A percentile compares a stretch with the other conserved stretches of the same genome.
These are phyloP conservation scores for Scleroderma bovista DNA, from an alignment of 768 basidiomycete genomes.

Conservation along the genomic window DNA sequence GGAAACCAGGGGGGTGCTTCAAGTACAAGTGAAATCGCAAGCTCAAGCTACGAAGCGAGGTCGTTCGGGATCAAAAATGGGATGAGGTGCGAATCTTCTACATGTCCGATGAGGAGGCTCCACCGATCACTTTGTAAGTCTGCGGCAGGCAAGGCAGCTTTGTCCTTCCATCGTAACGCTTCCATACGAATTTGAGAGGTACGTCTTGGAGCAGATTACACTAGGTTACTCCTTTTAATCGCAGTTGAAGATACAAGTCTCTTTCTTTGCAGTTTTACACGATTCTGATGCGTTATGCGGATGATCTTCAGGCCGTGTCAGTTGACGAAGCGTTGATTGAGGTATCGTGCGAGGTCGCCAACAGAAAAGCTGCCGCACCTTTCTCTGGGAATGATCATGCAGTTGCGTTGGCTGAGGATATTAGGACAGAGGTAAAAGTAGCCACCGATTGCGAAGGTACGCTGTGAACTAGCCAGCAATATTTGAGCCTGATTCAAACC, in stretches of 20 bases:
- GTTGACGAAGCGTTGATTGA: slow-evolving; percentile 96
- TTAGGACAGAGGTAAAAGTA: slow-evolving; percentile 69
- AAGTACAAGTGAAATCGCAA: slow-evolving; percentile 93
- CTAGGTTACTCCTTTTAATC: not conserved
- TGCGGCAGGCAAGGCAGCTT: slow-evolving; percentile 73
- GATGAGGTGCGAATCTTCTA: slow-evolving; percentile 65
- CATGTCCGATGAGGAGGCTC: not conserved
- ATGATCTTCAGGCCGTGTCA: slow-evolving; percentile 91
- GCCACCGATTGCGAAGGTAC: slow-evolving; percentile 85
- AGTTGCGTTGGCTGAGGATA: slow-evolving; percentile 72
- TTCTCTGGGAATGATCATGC: slow-evolving; percentile 49
- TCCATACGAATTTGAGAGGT: slow-evolving; percentile 92
- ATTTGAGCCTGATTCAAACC: not conserved
- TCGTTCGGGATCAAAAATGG: slow-evolving; percentile 86
- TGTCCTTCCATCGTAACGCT: slow-evolving; percentile 73
- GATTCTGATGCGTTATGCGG: slow-evolving; percentile 82
- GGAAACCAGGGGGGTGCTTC: slow-evolving; percentile 62
- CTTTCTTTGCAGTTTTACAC: slow-evolving; percentile 88
- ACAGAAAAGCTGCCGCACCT: slow-evolving; percentile 19
- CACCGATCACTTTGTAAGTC: slow-evolving; percentile 34
- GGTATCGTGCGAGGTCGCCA: slow-evolving; percentile 58
- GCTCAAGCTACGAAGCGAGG: slow-evolving; percentile 91
- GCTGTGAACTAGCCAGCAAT: not conserved
- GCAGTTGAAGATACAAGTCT: slow-evolving; percentile 65
- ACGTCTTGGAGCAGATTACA: slow-evolving; percentile 13